Evolutionary conservation across 176 grass and related monocot species (phyloP).

Genomic region (Triticum dicoccoides): DNA sequence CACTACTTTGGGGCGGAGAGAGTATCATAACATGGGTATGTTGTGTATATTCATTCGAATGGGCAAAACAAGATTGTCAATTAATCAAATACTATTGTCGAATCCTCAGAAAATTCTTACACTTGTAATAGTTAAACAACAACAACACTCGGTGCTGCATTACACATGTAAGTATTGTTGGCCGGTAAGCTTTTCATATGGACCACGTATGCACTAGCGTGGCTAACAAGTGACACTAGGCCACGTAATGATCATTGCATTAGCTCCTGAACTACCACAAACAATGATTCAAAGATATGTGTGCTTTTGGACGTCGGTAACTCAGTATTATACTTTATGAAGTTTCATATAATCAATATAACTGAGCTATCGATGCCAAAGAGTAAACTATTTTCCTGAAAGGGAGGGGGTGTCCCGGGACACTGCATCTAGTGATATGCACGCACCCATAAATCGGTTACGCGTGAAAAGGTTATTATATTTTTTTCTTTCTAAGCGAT

Average conservation of each 20-base stretch:
- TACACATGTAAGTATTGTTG: conserved; percentile 32
- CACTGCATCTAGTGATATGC: not conserved
- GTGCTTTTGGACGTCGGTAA: not conserved
- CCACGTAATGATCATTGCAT: not conserved
- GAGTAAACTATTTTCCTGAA: not conserved
- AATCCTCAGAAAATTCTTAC: conserved; percentile 19
- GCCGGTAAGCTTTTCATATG: conserved; percentile 4
- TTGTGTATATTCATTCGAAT: not conserved
- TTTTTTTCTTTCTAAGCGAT: too few relatives aligned
- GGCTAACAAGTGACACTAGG: not conserved
- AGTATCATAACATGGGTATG: not conserved
- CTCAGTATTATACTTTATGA: not conserved
- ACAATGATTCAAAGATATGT: not conserved
- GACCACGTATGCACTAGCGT: conserved; percentile 38
- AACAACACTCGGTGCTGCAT: not conserved
- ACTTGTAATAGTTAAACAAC: conserved; percentile 29
- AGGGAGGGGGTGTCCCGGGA: not conserved
- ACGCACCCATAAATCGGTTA: not conserved
- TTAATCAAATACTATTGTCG: conserved; percentile 4
- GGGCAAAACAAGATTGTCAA: not conserved
- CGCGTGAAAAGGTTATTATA: too few relatives aligned
- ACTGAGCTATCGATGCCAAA: not conserved
- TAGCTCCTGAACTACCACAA: not conserved
- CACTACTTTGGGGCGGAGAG: too few relatives aligned
- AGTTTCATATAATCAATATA: not conserved